Evolutionary conservation across 257 asterid genomes (phyloP), one percentile per base, ranked within the genome.

Genomic region (Capsicum baccatum): DNA sequence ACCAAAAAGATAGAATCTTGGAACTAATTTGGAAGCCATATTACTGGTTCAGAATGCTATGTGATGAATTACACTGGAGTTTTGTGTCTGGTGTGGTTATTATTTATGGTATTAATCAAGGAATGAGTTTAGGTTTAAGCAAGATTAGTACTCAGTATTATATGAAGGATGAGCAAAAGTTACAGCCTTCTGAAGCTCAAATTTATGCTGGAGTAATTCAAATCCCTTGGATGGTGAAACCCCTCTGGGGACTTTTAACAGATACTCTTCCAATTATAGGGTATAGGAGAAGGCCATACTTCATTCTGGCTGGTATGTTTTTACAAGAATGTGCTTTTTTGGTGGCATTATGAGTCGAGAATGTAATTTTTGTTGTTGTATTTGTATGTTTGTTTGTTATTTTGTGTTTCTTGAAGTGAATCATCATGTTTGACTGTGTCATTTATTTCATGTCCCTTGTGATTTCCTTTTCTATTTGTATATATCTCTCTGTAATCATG

Each of bases 221-320:
- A 71, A 88, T 94, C n/a, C 97, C 97, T 12, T 94, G 95, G 95
- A 83, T 94, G 12, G 87, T 94, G 92, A 94, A 94, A 83, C 95
- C 97, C 26, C 9, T 94, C 1, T 91, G 95, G 94, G 93, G 95
- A 1, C 82, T 92, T 35, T 19, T 92, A 33, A 92, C 97, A 0
- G 94, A 93, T 69, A 89, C 89, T n/a, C 88, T 93, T 58, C 96
- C 92, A 0, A 87, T 92, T 9, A 90, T 60, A 26, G 95, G 96
- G 2, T 93, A 88, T 54, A 88, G 74, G 4, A 88, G 97, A 6
- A 57, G 93, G 64, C 98, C 95, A 2, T 92, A 92, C 54, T 92
- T 92, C 58, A 83, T 90, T 44, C 55, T 87, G 74, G 92, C 94
- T 37, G 94, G 96, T 0, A 66, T 47, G 55, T 69, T 39, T 69